phyloP scores from a whole-genome alignment of 1,284 basidiomycete species.

The Exsudoporus floridanus region DNA sequence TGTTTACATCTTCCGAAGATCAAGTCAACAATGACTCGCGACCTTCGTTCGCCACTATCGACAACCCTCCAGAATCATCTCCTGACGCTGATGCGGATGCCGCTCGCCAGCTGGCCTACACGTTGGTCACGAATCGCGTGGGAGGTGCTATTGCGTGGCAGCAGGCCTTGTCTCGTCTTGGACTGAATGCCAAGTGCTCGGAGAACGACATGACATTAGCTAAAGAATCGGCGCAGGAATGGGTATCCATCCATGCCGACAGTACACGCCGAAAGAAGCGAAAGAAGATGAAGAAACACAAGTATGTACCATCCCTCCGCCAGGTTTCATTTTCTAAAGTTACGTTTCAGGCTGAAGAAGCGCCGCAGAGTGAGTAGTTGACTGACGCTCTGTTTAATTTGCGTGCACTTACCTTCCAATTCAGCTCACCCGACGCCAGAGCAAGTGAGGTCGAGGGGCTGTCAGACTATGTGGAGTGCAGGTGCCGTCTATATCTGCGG shows the following conservation, averaged over 20 bases:
- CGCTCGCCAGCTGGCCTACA: conserved; percentile 68
- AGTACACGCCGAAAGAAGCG: conserved; percentile 78
- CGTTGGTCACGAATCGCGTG: conserved; percentile 62
- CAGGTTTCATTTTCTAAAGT: conserved; percentile 5
- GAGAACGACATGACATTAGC: conserved; percentile 47
- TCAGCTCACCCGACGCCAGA: conserved; percentile 35
- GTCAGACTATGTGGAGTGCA: not conserved
- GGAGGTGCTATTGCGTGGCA: conserved; percentile 66
- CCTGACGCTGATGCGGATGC: conserved; percentile 73
- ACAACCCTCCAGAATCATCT: conserved; percentile 53
- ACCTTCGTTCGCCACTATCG: conserved; percentile 31
- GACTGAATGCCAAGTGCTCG: conserved; percentile 50
- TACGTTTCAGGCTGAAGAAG: conserved; percentile 41
- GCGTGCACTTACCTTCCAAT: conserved; percentile 13
- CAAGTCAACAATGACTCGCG: conserved; percentile 8
- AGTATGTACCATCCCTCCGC: conserved; percentile 52
- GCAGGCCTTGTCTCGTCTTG: conserved; percentile 56
- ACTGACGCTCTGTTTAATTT: not conserved
- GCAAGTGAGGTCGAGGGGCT: conserved; percentile 24
- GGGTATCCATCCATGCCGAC: conserved; percentile 65
- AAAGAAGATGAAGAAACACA: conserved; percentile 92
- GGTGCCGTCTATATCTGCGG: not conserved
- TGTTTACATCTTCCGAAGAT: conserved; percentile 26
- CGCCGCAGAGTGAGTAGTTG: conserved; percentile 41
- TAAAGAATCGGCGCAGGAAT: conserved; percentile 54